Conservation (phyloP, 805 yeast genomes). For the Grigorovia yakushimaensis region DNA sequence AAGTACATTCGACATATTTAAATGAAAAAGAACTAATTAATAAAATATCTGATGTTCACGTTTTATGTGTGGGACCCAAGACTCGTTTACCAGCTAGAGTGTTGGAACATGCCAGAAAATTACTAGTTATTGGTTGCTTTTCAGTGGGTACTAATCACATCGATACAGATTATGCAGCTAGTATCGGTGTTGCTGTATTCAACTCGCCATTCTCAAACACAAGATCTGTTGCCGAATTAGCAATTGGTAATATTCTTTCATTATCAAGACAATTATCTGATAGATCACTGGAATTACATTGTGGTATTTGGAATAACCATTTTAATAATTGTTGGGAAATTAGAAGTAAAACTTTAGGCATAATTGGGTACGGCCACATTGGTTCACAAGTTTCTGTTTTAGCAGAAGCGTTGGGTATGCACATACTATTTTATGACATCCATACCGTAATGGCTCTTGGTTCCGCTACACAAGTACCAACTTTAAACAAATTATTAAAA, state of each 20-base stretch:
- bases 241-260: conserved; percentile 85
- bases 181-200: conserved; percentile 88
- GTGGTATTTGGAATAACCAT: conserved; percentile 96
- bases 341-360: conserved; percentile 95
- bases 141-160: conserved; percentile 99
- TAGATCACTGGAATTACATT: conserved; percentile 87
- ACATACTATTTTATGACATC: conserved; percentile 85
- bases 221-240: conserved; percentile 95
- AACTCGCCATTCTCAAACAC: conserved; percentile 98
- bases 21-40: conserved; percentile 89
- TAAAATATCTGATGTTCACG: conserved; percentile 86
- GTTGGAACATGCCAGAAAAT: conserved; percentile 74
- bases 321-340: conserved; percentile 94
- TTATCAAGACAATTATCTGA: conserved; percentile 94
- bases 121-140: conserved; percentile 90
- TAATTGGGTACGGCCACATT: conserved; percentile 95
- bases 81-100: conserved; percentile 75
- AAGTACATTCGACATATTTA: conserved; percentile 75
- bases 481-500: conserved; percentile 70
- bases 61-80: conserved; percentile 94
- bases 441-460: conserved; percentile 91
- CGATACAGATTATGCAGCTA: conserved; percentile 82
- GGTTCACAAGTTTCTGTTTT: conserved; percentile 93
- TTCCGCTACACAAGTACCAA: conserved; percentile 82
- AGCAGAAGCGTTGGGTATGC: conserved; percentile 97